Percentiles rank a stretch among this genome's conserved stretches.
Evolutionary conservation across 805 yeast species (phyloP).

Genomic region (Lipomyces orientalis): DNA sequence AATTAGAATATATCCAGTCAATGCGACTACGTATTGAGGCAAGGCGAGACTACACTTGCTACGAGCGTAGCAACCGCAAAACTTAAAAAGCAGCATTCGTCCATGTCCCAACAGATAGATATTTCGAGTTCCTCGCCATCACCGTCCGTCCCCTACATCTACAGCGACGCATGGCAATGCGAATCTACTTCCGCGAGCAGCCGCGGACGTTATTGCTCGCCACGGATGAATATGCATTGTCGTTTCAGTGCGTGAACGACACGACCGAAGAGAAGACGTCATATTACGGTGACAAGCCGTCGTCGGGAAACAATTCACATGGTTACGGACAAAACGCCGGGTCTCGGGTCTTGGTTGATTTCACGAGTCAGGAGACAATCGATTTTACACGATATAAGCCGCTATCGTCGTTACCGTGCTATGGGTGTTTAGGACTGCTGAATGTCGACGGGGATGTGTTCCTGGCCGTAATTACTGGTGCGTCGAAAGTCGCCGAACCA

Average conservation of each 20-base stretch:
- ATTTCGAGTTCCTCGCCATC: neutral
- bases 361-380: constrained; percentile 49
- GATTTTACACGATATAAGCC: constrained; percentile 49
- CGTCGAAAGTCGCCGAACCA: constrained; percentile 80
- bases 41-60: neutral
- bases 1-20: neutral
- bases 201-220: constrained; percentile 76
- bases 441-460: constrained; percentile 70
- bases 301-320: neutral
- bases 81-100: neutral
- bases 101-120: neutral
- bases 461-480: constrained; percentile 78
- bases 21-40: neutral
- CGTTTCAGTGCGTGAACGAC: constrained; percentile 49
- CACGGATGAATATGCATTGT: constrained; percentile 62
- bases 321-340: constrained; percentile 8
- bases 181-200: constrained; percentile 62
- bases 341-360: constrained; percentile 51
- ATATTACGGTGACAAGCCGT: neutral
- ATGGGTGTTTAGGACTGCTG: constrained; percentile 76
- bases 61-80: neutral
- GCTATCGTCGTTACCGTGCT: constrained; percentile 51
- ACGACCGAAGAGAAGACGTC: constrained; percentile 19
- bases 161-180: constrained; percentile 51
- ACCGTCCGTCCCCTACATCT: neutral